These are phyloP conservation scores for Entomortierella chlamydospora DNA, from an alignment of 192 early-diverging fungal genomes.

Conservation along the genomic window DNA sequence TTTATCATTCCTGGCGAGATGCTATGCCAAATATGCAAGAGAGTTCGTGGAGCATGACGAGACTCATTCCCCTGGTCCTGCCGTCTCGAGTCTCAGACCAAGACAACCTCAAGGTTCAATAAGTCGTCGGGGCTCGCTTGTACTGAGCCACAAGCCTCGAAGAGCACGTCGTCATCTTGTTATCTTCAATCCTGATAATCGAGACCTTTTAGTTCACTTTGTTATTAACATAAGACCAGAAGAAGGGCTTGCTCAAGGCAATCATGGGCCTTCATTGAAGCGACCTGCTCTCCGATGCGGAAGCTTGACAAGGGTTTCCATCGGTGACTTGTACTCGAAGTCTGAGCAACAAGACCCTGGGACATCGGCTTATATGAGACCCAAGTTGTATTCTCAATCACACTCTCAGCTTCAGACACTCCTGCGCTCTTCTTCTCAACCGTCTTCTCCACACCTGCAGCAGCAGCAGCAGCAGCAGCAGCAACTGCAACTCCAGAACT, in stretches of 20 bases:
- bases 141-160: not conserved
- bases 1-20: conserved; percentile 44
- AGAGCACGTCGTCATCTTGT: conserved; percentile 47
- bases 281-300: not conserved
- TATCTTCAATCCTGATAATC: conserved; percentile 56
- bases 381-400: conserved; percentile 18
- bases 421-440: conserved; percentile 16
- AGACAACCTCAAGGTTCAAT: not conserved
- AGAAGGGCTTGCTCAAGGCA: not conserved
- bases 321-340: conserved; percentile 7
- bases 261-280: not conserved
- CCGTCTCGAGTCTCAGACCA: conserved; percentile 23
- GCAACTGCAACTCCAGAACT: not conserved
- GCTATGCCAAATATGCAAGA: conserved; percentile 39
- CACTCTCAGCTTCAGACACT: conserved; percentile 43
- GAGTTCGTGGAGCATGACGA: conserved; percentile 56
- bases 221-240: conserved; percentile 25
- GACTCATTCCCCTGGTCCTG: conserved; percentile 16
- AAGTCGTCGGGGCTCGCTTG: conserved; percentile 10
- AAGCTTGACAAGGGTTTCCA: conserved; percentile 2
- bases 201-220: conserved; percentile 55
- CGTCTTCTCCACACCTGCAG: conserved; percentile 6
- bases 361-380: not conserved
- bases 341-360: not conserved
- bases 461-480: not conserved